phyloP scores from a whole-genome alignment of 129 eudicot species.

The Mikania micrantha region DNA sequence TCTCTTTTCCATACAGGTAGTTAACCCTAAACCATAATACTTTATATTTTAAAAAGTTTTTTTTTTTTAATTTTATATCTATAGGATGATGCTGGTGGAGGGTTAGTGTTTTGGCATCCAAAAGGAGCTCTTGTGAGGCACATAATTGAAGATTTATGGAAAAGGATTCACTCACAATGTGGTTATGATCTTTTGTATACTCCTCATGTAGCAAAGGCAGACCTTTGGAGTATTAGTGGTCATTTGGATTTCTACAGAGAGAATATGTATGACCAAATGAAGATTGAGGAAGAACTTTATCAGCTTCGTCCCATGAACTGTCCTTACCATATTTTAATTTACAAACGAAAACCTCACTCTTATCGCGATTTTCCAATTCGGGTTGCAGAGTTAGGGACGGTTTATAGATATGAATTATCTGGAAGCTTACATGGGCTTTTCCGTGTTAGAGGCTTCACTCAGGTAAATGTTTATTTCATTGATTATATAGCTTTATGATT shows the following conservation, averaged over 20 bases:
- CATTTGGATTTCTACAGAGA: conserved; percentile 93
- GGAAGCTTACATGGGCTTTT: conserved; percentile 95
- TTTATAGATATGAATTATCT: conserved; percentile 88
- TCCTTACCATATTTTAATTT: conserved; percentile 88
- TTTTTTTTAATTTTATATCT: conserved; percentile 10
- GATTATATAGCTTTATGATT: background rate
- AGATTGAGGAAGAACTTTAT: conserved; percentile 85
- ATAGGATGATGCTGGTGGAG: conserved; percentile 99
- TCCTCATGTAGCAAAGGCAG: conserved; percentile 97
- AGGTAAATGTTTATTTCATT: conserved; percentile 36
- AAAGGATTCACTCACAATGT: conserved; percentile 57
- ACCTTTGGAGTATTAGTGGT: conserved; percentile 96
- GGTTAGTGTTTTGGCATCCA: conserved; percentile 99
- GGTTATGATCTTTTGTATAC: conserved; percentile 91
- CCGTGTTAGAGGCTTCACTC: conserved; percentile 97
- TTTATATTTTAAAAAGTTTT: background rate
- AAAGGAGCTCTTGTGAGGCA: conserved; percentile 94
- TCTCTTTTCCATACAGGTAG: conserved; percentile 91
- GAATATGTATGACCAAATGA: conserved; percentile 96
- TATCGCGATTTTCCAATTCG: conserved; percentile 94
- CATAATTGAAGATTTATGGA: conserved; percentile 92
- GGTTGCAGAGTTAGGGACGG: conserved; percentile 98
- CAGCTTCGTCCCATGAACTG: conserved; percentile 99
- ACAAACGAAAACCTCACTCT: conserved; percentile 74
- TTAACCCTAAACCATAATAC: background rate